These are phyloP conservation scores for Penicillium sp. DNA, from an alignment of 2,329 filamentous ascomycete species.

Conservation along the genomic window DNA sequence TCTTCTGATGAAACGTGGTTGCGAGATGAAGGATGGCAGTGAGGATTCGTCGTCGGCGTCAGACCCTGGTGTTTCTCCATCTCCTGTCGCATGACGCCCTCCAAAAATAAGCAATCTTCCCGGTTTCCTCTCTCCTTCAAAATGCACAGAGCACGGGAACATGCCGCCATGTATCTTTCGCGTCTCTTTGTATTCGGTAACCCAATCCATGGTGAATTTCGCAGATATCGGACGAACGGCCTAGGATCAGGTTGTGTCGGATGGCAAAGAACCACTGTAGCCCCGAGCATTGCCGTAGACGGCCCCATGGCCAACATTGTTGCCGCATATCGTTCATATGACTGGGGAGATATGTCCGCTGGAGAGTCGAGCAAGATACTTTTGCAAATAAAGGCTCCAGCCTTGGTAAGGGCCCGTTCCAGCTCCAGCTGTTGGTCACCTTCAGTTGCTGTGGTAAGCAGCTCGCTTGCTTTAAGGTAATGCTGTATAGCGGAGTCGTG, in stretches of 20 bases:
- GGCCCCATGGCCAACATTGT: constrained; percentile 30
- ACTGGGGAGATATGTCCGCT: constrained; percentile 30
- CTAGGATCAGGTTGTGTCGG: constrained; percentile 40
- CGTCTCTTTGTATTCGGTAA: constrained; percentile 27
- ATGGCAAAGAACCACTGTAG: constrained; percentile 43
- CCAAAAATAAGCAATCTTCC: constrained; percentile 36
- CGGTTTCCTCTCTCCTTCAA: constrained; percentile 39
- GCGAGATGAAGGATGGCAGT: constrained; percentile 2
- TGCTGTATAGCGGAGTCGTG: constrained; percentile 37
- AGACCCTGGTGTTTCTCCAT: constrained; percentile 31
- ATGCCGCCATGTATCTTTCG: constrained; percentile 38
- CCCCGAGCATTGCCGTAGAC: constrained; percentile 30
- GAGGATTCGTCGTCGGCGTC: constrained; percentile 15
- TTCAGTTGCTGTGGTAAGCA: constrained; percentile 23
- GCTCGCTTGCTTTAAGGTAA: constrained; percentile 34
- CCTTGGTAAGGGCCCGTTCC: constrained; percentile 30
- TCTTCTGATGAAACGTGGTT: constrained; percentile 27
- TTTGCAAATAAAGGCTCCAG: constrained; percentile 33
- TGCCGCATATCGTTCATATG: constrained; percentile 41
- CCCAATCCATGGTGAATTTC: constrained; percentile 26
- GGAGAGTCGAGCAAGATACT: constrained; percentile 29
- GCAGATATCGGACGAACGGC: constrained; percentile 37
- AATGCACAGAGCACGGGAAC: constrained; percentile 45
- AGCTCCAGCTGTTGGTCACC: constrained; percentile 9
- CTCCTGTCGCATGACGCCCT: constrained; percentile 36